These are phyloP conservation scores for Chrysanthemum lavandulifolium DNA, from an alignment of 129 eudicot species.

Conservation along the genomic window DNA sequence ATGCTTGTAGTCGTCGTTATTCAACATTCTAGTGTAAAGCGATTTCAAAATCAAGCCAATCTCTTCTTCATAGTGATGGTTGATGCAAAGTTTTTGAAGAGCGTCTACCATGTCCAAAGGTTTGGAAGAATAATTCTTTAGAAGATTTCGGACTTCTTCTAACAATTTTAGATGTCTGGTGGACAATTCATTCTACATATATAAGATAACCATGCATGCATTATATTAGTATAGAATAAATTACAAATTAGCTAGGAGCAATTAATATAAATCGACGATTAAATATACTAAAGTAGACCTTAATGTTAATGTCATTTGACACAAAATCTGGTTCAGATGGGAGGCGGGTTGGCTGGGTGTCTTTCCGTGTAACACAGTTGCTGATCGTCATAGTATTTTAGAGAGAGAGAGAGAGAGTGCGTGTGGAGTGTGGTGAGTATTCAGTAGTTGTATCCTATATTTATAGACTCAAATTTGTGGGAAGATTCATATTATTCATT, in stretches of 20 bases:
- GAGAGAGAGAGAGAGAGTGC: no score
- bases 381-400: background rate
- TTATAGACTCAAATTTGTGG: no score
- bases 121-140: constrained; percentile 16
- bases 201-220: background rate
- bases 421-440: no score
- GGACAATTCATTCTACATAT: constrained; percentile 22
- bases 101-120: constrained; percentile 35
- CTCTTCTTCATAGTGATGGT: constrained; percentile 41
- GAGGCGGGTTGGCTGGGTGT: background rate
- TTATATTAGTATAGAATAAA: background rate
- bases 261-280: background rate
- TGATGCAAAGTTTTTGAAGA: constrained; percentile 46
- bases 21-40: constrained; percentile 12
- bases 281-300: background rate
- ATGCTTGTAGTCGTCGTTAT: background rate
- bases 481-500: no score
- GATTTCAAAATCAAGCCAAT: constrained; percentile 27
- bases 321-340: background rate
- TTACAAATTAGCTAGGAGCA: background rate
- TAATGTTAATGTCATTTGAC: background rate
- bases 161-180: background rate
- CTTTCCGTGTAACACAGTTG: background rate
- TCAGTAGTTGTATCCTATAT: no score
- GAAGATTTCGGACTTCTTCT: constrained; percentile 21